phyloP scores from a whole-genome alignment of 768 basidiomycete genomes.

The Tubosaeta sp. region DNA sequence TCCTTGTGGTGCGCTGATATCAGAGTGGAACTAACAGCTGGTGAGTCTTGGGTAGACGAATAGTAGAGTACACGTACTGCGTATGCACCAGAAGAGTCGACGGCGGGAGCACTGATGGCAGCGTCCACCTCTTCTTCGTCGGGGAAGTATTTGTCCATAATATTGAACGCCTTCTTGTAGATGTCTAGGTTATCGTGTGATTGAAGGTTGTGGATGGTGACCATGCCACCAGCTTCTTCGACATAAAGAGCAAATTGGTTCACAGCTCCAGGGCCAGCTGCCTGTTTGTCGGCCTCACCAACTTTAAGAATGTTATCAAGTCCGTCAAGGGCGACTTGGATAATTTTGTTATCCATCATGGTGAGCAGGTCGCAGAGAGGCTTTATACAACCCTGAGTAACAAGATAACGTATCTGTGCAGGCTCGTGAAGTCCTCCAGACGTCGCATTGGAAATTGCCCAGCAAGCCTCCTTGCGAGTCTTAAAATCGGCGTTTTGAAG shows the following conservation, averaged over 20 bases:
- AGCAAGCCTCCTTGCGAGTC: constrained; percentile 98
- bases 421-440: constrained; percentile 97
- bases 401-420: constrained; percentile 95
- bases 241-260: constrained; percentile 95
- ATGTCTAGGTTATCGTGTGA: constrained; percentile 99
- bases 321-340: constrained; percentile 96
- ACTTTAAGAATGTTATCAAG: constrained; percentile 98
- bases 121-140: constrained; percentile 94
- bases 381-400: constrained; percentile 97
- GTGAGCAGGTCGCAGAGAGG: constrained; percentile 93
- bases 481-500: constrained; percentile 98
- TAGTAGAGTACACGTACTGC: constrained; percentile 45
- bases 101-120: constrained; percentile 69
- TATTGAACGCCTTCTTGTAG: constrained; percentile 99
- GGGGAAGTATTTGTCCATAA: constrained; percentile 98
- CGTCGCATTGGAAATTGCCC: constrained; percentile 99
- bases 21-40: constrained; percentile 65
- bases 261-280: constrained; percentile 71
- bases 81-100: constrained; percentile 70
- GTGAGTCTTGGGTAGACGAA: constrained; percentile 4
- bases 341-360: constrained; percentile 99
- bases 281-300: constrained; percentile 90
- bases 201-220: constrained; percentile 97
- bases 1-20: constrained; percentile 85
- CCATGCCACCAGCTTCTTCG: constrained; percentile 98